Evolutionary conservation across 2,329 filamentous ascomycete species (phyloP).

Genomic region (Trichoderma atroviride): DNA sequence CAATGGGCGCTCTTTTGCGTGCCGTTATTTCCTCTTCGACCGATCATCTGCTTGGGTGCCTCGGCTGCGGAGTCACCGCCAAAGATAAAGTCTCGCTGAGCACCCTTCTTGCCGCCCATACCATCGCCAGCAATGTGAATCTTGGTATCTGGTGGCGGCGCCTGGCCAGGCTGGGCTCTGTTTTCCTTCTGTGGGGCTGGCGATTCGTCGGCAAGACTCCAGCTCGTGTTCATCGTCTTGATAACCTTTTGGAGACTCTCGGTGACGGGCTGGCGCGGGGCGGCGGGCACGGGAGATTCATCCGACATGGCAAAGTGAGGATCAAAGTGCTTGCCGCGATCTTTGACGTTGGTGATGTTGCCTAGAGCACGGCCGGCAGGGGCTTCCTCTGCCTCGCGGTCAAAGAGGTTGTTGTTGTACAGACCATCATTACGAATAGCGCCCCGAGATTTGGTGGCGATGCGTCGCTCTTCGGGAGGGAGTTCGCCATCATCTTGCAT

Average conservation of each 20-base stretch:
- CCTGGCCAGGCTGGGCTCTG: constrained; percentile 24
- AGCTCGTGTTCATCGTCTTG: constrained; percentile 71
- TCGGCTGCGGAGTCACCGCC: constrained; percentile 55
- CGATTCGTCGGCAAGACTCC: constrained; percentile 59
- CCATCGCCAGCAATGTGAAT: constrained; percentile 60
- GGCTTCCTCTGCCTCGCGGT: constrained; percentile 53
- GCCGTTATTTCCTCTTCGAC: constrained; percentile 41
- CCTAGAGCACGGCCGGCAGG: constrained; percentile 54
- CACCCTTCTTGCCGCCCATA: constrained; percentile 63
- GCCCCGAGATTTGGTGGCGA: constrained; percentile 52
- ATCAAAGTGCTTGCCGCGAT: constrained; percentile 75
- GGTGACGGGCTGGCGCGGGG: constrained; percentile 49
- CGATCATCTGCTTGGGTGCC: constrained; percentile 35
- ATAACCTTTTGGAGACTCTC: constrained; percentile 69
- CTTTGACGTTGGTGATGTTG: constrained; percentile 72
- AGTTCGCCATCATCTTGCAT: constrained; percentile 74
- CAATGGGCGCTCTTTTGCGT: constrained; percentile 49
- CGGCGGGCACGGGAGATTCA: constrained; percentile 56
- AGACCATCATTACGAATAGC: constrained; percentile 66
- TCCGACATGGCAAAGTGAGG: constrained; percentile 78
- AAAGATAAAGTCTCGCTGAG: constrained; percentile 60
- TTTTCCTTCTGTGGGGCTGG: constrained; percentile 54
- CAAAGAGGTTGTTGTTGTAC: constrained; percentile 77
- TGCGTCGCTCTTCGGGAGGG: constrained; percentile 50
- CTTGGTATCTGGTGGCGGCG: constrained; percentile 27